Base-by-base conservation (phyloP, 331 rosid species). In the Spiraea crenata region DNA sequence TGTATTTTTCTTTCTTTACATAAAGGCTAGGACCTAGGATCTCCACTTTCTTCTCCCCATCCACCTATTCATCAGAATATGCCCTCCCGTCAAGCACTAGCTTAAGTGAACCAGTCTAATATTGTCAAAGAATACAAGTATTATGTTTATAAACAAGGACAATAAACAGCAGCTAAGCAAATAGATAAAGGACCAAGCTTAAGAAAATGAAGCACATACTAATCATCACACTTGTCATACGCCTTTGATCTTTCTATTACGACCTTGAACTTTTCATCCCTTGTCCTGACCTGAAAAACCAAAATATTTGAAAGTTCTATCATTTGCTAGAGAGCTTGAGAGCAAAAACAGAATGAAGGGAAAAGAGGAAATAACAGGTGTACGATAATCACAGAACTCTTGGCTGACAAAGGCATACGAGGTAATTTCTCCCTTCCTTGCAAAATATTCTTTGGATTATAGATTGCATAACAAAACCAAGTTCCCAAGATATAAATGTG, bases 241-340 rank as follows among this genome's bases (percentile, higher is more conserved):
- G 89, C 73, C 79, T 80, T 85, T 47, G 93, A 85, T 71, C 83
- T 88, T 82, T 85, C 89, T 67, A 84, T 78, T 48, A 82, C 89
- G 72, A 80, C 84, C 82, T 88, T 78, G 72, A 74, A 76, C 3
- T 65, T 82, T 44, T 56, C 77, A 73, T 85, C 85, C 79, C 90
- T 88, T 82, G 31, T 82, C 82, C 90, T 78, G 58, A 88, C 89
- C 93, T 85, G 84, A 82, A 82, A 78, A 72, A 58, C 63, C 44
- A 56, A 69, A 40, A 41, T 70, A 41, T 57, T 15, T 73, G 65
- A 39, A 16, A 52, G 37, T 60, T 13, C 45, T 25, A 71, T 34
- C 74, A 76, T 59, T 74, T 9, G 57, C 16, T 31, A 57, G 25
- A 25, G 31, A 25, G 31, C 31, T 25, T 25, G 31, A 25, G 31